A percentile compares a stretch with the other conserved stretches of the same genome.
Evolutionary conservation across 495 filamentous ascomycete species (phyloP).

Genomic region (Xylaria grammica): DNA sequence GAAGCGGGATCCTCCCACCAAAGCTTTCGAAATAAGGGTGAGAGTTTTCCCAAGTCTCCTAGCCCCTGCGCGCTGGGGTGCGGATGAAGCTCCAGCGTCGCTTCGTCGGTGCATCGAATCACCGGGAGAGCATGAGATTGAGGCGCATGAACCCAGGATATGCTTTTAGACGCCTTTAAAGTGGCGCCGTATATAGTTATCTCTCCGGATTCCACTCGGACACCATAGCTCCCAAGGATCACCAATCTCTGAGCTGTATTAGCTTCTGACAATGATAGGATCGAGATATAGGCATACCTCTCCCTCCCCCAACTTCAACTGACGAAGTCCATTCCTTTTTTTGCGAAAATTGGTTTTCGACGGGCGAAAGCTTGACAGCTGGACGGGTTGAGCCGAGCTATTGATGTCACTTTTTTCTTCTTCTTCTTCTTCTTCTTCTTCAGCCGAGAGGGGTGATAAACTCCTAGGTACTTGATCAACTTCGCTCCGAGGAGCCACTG

Average conservation of each 20-base stretch:
- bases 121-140: conserved; percentile 78
- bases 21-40: conserved; percentile 72
- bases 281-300: conserved; percentile 44
- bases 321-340: conserved; percentile 40
- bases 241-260: conserved; percentile 60
- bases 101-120: conserved; percentile 61
- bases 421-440: conserved; percentile 22
- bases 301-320: conserved; percentile 47
- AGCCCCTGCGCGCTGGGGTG: conserved; percentile 61
- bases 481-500: background rate
- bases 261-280: conserved; percentile 7
- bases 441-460: conserved; percentile 24
- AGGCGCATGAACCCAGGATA: conserved; percentile 72
- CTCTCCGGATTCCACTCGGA: conserved; percentile 64
- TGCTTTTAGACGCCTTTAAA: conserved; percentile 55
- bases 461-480: conserved; percentile 17
- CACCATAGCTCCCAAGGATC: conserved; percentile 73
- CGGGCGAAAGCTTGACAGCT: conserved; percentile 52
- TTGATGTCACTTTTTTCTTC: background rate
- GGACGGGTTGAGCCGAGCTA: conserved; percentile 24
- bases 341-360: conserved; percentile 47
- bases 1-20: conserved; percentile 62
- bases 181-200: conserved; percentile 72
- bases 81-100: conserved; percentile 55
- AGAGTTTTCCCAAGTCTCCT: conserved; percentile 62